A percentile compares a stretch with the other conserved stretches of the same genome.
These are phyloP conservation scores for Fagopyrum esculentum DNA, from an alignment of 148 eudicot species.

Conservation along the genomic window DNA sequence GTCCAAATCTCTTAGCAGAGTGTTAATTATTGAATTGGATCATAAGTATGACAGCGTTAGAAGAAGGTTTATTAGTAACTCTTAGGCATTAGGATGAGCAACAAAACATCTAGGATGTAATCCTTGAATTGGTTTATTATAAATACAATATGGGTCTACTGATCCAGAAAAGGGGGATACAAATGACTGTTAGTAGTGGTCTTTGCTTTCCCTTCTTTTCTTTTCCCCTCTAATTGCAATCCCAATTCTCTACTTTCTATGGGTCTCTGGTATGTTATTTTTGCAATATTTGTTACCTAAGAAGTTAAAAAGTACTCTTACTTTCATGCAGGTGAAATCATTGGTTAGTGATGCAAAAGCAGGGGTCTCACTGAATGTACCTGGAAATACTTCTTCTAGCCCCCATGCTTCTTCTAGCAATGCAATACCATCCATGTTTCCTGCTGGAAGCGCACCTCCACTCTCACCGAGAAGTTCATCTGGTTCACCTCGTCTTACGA, in stretches of 20 bases:
- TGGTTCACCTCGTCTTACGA: slow-evolving; percentile 87
- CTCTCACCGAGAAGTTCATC: slow-evolving; percentile 97
- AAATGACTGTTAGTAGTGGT: not conserved
- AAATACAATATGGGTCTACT: not conserved
- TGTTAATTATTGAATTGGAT: not conserved
- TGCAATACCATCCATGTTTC: slow-evolving; percentile 92
- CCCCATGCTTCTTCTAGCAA: slow-evolving; percentile 66
- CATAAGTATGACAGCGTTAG: not conserved
- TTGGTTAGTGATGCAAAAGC: slow-evolving; percentile 79
- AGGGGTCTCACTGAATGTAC: slow-evolving; percentile 55
- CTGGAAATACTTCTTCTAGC: slow-evolving; percentile 65
- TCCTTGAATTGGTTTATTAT: not conserved
- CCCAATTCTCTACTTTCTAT: not conserved
- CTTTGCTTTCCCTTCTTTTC: not conserved
- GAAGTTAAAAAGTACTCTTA: not conserved
- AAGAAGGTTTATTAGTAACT: not conserved
- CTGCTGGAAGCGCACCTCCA: slow-evolving; percentile 98
- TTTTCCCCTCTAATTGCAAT: not conserved
- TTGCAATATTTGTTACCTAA: not conserved
- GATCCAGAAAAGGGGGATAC: not conserved
- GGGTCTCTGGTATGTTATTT: not conserved
- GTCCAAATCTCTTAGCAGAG: not conserved
- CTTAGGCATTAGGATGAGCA: not conserved
- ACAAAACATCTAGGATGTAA: not conserved
- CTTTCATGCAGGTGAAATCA: slow-evolving; percentile 64